Evolutionary conservation across 345 rosid genomes (phyloP), one percentile per base, ranked within the genome.

Genomic region (Populus pruinosa): DNA sequence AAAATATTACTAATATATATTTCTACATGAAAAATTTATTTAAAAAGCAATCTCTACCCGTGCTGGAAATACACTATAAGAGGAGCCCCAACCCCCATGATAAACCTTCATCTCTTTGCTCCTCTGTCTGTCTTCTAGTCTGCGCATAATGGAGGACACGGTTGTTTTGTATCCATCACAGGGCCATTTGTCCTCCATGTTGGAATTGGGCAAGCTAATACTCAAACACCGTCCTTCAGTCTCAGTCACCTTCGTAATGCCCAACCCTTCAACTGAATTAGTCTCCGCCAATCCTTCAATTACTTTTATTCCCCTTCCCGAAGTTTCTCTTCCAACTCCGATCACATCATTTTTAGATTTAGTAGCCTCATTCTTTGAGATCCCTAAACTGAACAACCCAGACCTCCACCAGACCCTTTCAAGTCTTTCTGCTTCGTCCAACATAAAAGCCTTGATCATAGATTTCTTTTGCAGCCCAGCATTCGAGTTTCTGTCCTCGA

Each of bases 381-480:
- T 82, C 75, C 44, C 77, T 61, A 73, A 73, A 69, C 86, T 77
- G 53, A 84, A 80, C 79, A 89, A 85, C 75, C 87, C 87, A 1
- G 76, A 80, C 65, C 81, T 89, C 72, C 88, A 72, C 76, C 66
- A 72, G 1, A 61, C 91, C 31, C 87, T 92, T 8, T 31, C 73
- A 21, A 61, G 85, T 61, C 75, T 90, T 77, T 83, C 86, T 41
- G 63, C 71, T 3, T 68, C 65, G n/a, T 78, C 73, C 69, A 68
- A 75, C 59, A 41, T 89, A 38, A 69, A 72, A 0, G 85, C 87
- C 53, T 66, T 91, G 25, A 23, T 88, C 61, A 73, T 84, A 4
- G 92, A 92, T 69, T 82, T 86, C 73, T 92, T 88, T 76, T 86
- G 91, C 88, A 43, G 66, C 16, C 27, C 76, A 4, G 90, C 84